These are phyloP conservation scores for Coemansia aciculifera DNA, from an alignment of 192 early-diverging fungal genomes.

Conservation along the genomic window DNA sequence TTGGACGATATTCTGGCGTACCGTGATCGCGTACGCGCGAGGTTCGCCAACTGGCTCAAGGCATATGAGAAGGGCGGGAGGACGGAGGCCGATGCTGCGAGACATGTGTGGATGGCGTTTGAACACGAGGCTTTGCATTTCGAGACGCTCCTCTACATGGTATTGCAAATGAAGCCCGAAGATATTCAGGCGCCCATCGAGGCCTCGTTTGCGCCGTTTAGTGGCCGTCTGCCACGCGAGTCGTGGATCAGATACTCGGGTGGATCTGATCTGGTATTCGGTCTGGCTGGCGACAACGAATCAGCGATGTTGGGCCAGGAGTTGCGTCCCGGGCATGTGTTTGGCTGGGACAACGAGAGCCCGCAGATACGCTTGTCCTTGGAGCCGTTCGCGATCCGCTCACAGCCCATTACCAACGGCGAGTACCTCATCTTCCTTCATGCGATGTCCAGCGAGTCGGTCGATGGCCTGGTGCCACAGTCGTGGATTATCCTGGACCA, in stretches of 20 bases:
- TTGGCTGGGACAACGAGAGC: slow-evolving; percentile 93
- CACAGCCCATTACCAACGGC: slow-evolving; percentile 76
- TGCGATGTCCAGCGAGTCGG: background rate
- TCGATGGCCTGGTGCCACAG: slow-evolving; percentile 48
- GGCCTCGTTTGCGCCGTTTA: background rate
- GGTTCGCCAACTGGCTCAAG: slow-evolving; percentile 55
- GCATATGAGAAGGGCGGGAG: slow-evolving; percentile 9
- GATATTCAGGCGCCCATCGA: slow-evolving; percentile 26
- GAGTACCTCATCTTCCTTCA: slow-evolving; percentile 71
- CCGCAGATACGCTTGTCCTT: slow-evolving; percentile 53
- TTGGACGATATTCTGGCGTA: slow-evolving; percentile 68
- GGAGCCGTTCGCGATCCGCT: slow-evolving; percentile 63
- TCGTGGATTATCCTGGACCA: slow-evolving; percentile 56
- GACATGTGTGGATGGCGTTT: slow-evolving; percentile 82
- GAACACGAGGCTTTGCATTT: slow-evolving; percentile 95
- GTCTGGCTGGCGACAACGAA: slow-evolving; percentile 61
- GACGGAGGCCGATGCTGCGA: slow-evolving; percentile 28
- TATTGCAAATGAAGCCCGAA: slow-evolving; percentile 60
- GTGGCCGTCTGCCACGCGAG: slow-evolving; percentile 13
- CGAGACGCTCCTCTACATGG: slow-evolving; percentile 90
- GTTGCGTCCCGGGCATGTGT: slow-evolving; percentile 36
- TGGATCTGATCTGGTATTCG: slow-evolving; percentile 52
- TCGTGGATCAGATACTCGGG: slow-evolving; percentile 30
- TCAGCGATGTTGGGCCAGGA: slow-evolving; percentile 30
- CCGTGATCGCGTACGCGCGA: slow-evolving; percentile 60